Base-by-base conservation (phyloP, 1,284 basidiomycete species). In the Abortiporus biennis region DNA sequence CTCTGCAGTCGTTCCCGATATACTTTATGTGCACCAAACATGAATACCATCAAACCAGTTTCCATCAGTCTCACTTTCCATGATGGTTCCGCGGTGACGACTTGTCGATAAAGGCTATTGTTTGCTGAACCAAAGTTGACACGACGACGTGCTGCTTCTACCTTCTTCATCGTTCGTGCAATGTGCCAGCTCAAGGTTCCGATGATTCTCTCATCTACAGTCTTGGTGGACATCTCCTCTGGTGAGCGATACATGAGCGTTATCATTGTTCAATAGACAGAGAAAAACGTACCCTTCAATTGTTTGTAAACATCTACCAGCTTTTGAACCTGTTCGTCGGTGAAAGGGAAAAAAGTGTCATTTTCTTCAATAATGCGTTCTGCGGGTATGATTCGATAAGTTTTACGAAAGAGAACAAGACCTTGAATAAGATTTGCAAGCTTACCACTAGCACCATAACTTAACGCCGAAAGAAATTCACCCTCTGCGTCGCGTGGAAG, bases 401-500 rank as follows among this genome's bases (percentile, higher is more conserved):
- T 9, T 27, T 25, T 6, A 29, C 25, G 23, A 34, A 3, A 31
- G 17, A 32, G 9, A 6, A 30, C 6, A 31, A 20, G 21, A 21
- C 6, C 19, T 6, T 5, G 33, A 23, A 5, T 12, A n/a, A n/a
- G n/a, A n/a, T n/a, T n/a, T n/a, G n/a, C n/a, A 4, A 8, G 43
- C 53, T 11, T 31, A 56, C 55, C 54, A 22, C 42, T 52, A 16
- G 49, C 42, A 17, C 52, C 51, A 24, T 44, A 51, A 19, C 53
- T 49, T 12, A 57, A 39, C n/a, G 55, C 52, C 22, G 39, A 45
- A 20, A 58, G 42, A 36, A 57, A 57, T 4, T 57, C 49, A 4
- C 41, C 36, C 36, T 56, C 54, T 3, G 42, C 38, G 17, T 42
- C 30, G 6, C 2, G 12, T 9, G 57, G 57, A 4, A 57, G 23